Base-by-base conservation (phyloP, 2,329 filamentous ascomycete species). In the Aspergillus quadrilineatus region DNA sequence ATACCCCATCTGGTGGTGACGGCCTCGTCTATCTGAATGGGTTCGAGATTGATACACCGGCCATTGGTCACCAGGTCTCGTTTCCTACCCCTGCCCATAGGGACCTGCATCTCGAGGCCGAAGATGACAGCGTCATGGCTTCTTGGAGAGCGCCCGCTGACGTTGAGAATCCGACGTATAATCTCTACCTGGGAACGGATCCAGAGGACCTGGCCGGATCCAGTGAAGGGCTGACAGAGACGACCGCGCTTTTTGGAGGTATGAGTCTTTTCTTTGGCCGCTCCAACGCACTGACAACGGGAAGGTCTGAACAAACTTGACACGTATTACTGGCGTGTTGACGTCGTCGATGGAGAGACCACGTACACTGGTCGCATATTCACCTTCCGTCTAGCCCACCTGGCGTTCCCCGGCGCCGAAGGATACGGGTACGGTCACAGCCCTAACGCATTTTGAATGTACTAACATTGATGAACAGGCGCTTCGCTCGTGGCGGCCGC, bases 251-350 rank as follows among this genome's bases (percentile, higher is more conserved):
- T 12, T 5, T 50, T 6, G 15, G 36, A 26, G n/a, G 49, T 44
- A 26, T 8, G 1, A 8, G 0, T 15, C 15, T 2, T 1, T 6
- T 17, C 10, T 1, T 14, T 4, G 12, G 2, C 17, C 17, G 7
- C 22, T 32, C 10, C 15, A 6, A 5, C n/a, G n/a, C 22, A 15
- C 17, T 28, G 14, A 44, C 5, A 26, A 9, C 30, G 26, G 7
- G 9, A 15, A 58, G 56, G 37, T 7, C 48, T 59, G 2, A 59
- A 53, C 28, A 50, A 36, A 1, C 26, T 59, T 7, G 56, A 59
- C 9, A 56, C 56, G 5, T 59, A 56, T 32, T 59, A 56, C 53
- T 59, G 56, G 53, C 48, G 56, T 6, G 53, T 59, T 2, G 56
- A 59, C 37, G 53, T 59, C 3, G 9, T 59, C 1, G 46, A 47